These are phyloP conservation scores for Candolleomyces aberdarensis DNA, from an alignment of 768 basidiomycete genomes.

Conservation along the genomic window DNA sequence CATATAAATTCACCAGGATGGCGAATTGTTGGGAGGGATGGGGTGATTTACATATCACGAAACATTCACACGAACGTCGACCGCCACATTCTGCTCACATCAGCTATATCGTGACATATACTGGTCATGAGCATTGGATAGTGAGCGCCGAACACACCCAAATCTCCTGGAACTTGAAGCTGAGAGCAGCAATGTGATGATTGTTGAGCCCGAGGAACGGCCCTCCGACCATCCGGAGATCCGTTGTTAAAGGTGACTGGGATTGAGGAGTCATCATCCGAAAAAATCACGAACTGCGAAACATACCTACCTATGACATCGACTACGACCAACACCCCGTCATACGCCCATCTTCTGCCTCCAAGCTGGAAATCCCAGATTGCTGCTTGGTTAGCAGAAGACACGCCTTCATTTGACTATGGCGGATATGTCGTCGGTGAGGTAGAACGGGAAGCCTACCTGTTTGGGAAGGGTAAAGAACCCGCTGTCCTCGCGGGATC, in stretches of 20 bases:
- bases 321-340: constrained; percentile 22
- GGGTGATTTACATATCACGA: background rate
- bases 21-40: constrained; percentile 2
- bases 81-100: background rate
- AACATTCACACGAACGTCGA: background rate
- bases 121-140: no score
- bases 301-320: constrained; percentile 11
- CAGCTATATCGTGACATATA: no score
- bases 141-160: no score
- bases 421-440: constrained; percentile 97
- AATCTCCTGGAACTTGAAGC: no score
- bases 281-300: no score
- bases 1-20: background rate
- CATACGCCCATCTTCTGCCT: constrained; percentile 74
- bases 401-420: constrained; percentile 94
- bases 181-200: no score
- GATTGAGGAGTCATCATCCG: no score
- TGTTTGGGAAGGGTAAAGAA: constrained; percentile 86
- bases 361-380: constrained; percentile 90
- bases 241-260: no score
- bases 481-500: constrained; percentile 85
- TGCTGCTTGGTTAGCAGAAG: constrained; percentile 82
- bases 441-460: constrained; percentile 76
- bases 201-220: no score
- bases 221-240: no score